Percentiles rank a stretch among this genome's conserved stretches.
phyloP scores from a whole-genome alignment of 164 flowering plant genomes.

The Cinnamomum micranthum region DNA sequence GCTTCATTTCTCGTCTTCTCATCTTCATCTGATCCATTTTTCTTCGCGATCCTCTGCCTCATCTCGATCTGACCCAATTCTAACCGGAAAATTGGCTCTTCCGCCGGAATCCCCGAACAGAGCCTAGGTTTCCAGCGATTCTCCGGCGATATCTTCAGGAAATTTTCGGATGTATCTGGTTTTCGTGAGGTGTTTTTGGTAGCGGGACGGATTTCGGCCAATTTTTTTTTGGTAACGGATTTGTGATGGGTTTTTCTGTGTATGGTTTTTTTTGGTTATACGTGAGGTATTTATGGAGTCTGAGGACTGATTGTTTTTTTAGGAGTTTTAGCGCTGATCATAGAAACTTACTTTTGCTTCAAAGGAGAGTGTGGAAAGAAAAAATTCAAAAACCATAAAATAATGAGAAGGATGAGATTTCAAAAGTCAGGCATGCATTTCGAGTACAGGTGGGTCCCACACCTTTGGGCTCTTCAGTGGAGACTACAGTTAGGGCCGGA shows the following conservation, averaged over 20 bases:
- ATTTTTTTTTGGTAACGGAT: background rate
- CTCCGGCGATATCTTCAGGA: background rate
- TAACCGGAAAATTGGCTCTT: background rate
- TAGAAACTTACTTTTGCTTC: too few species aligned
- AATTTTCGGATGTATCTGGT: background rate
- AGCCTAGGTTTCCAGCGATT: background rate
- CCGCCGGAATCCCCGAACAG: background rate
- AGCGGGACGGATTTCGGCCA: background rate
- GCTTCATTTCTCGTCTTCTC: background rate
- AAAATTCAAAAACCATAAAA: too few species aligned
- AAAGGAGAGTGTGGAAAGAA: too few species aligned
- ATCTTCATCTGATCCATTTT: background rate
- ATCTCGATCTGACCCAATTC: background rate
- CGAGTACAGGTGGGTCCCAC: too few species aligned
- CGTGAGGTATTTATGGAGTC: background rate
- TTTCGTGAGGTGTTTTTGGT: background rate
- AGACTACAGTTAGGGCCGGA: too few species aligned
- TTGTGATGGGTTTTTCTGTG: background rate
- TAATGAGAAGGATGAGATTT: too few species aligned
- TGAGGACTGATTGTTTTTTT: background rate
- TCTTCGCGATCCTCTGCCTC: background rate
- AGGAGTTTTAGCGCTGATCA: background rate
- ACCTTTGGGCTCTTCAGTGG: too few species aligned
- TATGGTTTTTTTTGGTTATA: background rate
- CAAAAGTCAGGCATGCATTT: too few species aligned